These are phyloP conservation scores for Aspergillus sp. DNA, from an alignment of 2,329 filamentous ascomycete species.

Conservation along the genomic window DNA sequence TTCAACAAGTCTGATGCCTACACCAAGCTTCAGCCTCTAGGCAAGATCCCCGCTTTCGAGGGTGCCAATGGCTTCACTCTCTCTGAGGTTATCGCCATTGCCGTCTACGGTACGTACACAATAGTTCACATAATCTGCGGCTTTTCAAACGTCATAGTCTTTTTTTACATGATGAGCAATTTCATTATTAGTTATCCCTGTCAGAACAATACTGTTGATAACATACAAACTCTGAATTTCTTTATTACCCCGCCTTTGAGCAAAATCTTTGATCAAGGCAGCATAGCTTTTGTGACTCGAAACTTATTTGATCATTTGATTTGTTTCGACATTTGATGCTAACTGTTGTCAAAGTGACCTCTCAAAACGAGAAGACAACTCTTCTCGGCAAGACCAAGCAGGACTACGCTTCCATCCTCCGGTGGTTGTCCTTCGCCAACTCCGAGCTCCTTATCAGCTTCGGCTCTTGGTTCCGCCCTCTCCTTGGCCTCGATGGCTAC, in stretches of 20 bases:
- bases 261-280: constrained; percentile 17
- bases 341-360: constrained; percentile 68
- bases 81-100: constrained; percentile 88
- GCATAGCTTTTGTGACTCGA: constrained; percentile 11
- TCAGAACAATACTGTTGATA: constrained; percentile 92
- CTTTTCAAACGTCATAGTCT: constrained; percentile 9
- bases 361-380: constrained; percentile 99
- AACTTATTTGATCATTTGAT: constrained; percentile 15
- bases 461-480: constrained; percentile 80
- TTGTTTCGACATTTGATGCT: constrained; percentile 18
- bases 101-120: constrained; percentile 85
- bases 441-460: constrained; percentile 73
- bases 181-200: constrained; percentile 94
- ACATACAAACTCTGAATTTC: constrained; percentile 66
- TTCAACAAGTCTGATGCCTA: constrained; percentile 72
- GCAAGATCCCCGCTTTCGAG: constrained; percentile 90
- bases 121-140: constrained; percentile 9
- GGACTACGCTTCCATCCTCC: constrained; percentile 97
- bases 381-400: constrained; percentile 99
- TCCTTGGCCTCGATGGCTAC: constrained; percentile 79
- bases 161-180: constrained; percentile 68
- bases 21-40: constrained; percentile 79
- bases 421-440: constrained; percentile 98
- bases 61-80: constrained; percentile 89
- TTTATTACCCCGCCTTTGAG: constrained; percentile 54